Conservation (phyloP, 495 filamentous ascomycete species). For the Hypomontagnella monticulosa region DNA sequence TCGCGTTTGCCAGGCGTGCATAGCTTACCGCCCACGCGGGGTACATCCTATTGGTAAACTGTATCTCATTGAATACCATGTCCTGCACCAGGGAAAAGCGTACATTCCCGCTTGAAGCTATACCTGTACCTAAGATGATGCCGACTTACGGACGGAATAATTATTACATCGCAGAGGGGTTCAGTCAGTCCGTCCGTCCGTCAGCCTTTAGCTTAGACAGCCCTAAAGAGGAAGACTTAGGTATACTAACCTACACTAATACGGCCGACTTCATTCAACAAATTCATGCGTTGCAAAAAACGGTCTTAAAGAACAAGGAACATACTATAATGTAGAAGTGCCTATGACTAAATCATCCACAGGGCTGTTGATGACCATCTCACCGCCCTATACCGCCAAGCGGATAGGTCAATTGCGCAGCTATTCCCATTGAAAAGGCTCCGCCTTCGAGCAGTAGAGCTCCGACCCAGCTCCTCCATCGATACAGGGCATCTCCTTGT, state of each 20-base stretch:
- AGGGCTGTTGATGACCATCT: slow-evolving; percentile 18
- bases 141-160: too few species aligned
- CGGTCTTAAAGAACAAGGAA: background rate
- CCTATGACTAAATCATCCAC: too few species aligned
- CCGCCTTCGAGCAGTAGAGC: slow-evolving; percentile 26
- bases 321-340: background rate
- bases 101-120: too few species aligned
- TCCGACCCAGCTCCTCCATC: slow-evolving; percentile 20
- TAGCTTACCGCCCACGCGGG: slow-evolving; percentile 35
- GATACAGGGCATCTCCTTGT: slow-evolving; percentile 19
- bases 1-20: slow-evolving; percentile 24
- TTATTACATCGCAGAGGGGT: too few species aligned
- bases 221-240: too few species aligned
- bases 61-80: slow-evolving; percentile 7
- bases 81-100: slow-evolving; percentile 2
- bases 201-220: too few species aligned
- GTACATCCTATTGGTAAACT: slow-evolving; percentile 29
- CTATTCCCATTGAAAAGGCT: slow-evolving; percentile 9
- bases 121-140: too few species aligned
- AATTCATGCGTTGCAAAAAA: background rate
- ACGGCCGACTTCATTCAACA: background rate
- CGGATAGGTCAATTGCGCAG: slow-evolving; percentile 10
- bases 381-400: slow-evolving; percentile 34
- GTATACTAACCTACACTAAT: too few species aligned
- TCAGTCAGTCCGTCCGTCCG: too few species aligned